These are phyloP conservation scores for Botrytis fabae DNA, from an alignment of 2,329 filamentous ascomycete species.

Conservation along the genomic window DNA sequence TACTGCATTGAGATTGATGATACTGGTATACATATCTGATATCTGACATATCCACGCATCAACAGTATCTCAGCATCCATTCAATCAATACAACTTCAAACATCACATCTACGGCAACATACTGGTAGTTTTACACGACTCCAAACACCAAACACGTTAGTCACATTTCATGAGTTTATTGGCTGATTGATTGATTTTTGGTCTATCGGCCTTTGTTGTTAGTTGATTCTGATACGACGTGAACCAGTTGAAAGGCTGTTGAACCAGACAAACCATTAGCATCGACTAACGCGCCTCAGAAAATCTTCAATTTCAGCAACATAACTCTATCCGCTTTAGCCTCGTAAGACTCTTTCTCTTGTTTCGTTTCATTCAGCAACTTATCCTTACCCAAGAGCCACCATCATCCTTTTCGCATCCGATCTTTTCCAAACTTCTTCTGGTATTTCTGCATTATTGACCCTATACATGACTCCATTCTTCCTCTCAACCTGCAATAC, in stretches of 20 bases:
- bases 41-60: background rate
- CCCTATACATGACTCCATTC: background rate
- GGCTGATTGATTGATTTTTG: background rate
- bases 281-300: background rate
- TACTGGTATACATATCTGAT: background rate
- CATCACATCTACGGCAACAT: background rate
- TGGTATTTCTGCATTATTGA: background rate
- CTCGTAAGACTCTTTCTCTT: background rate
- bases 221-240: background rate
- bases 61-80: background rate
- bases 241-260: background rate
- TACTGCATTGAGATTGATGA: background rate
- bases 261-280: background rate
- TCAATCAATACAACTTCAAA: background rate
- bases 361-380: background rate
- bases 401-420: background rate
- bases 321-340: background rate
- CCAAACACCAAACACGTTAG: background rate
- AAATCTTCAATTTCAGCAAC: background rate
- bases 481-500: slow-evolving; percentile 2
- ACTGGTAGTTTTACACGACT: background rate
- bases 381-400: background rate
- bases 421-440: background rate
- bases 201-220: background rate
- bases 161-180: background rate